These are phyloP conservation scores for Poronia punctata DNA, from an alignment of 495 filamentous ascomycete genomes.

Conservation along the genomic window DNA sequence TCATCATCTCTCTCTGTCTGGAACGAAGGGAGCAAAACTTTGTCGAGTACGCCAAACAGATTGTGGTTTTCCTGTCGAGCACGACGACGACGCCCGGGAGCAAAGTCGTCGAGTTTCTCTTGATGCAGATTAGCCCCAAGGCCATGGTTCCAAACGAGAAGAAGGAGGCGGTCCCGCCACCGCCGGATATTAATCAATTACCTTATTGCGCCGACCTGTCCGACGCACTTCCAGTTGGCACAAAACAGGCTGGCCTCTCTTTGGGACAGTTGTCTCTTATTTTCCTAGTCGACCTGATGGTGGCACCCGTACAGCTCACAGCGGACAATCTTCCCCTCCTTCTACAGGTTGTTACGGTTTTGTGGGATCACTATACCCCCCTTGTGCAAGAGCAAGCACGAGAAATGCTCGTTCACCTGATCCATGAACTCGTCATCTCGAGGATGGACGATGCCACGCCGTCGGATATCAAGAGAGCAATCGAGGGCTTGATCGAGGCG, in stretches of 20 bases:
- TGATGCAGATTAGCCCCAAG: slow-evolving; percentile 81
- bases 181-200: slow-evolving; percentile 64
- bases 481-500: slow-evolving; percentile 85
- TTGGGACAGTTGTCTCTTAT: slow-evolving; percentile 90
- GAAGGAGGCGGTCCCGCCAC: slow-evolving; percentile 61
- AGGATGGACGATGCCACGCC: slow-evolving; percentile 70
- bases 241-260: slow-evolving; percentile 86
- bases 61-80: slow-evolving; percentile 89
- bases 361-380: slow-evolving; percentile 96
- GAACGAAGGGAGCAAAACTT: slow-evolving; percentile 95
- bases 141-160: slow-evolving; percentile 84
- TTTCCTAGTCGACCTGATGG: slow-evolving; percentile 91
- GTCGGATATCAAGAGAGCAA: slow-evolving; percentile 57
- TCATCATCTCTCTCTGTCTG: slow-evolving; percentile 87
- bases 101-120: slow-evolving; percentile 88
- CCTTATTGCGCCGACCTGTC: slow-evolving; percentile 86
- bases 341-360: slow-evolving; percentile 82
- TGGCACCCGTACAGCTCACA: slow-evolving; percentile 75
- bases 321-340: slow-evolving; percentile 74
- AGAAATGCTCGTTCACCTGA: slow-evolving; percentile 96
- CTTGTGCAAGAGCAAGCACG: slow-evolving; percentile 93
- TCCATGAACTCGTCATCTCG: slow-evolving; percentile 92
- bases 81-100: slow-evolving; percentile 71
- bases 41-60: slow-evolving; percentile 94
- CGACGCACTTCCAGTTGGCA: slow-evolving; percentile 72